phyloP scores from a whole-genome alignment of 805 yeast species.

The Candida awuae region DNA sequence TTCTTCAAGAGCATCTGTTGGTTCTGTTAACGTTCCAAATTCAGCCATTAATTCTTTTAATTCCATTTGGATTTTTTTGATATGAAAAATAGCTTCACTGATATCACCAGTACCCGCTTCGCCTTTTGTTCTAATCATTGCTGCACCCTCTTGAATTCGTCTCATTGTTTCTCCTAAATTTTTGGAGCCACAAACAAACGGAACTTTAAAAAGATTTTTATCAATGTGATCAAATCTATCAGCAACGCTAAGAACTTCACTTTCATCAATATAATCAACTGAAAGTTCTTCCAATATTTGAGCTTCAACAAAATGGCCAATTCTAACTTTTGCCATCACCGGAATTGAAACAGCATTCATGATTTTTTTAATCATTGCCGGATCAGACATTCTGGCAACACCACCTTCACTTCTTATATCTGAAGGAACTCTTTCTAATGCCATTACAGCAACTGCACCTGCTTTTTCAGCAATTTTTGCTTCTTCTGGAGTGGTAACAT shows the following conservation, averaged over 20 bases:
- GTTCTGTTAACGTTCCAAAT: conserved; percentile 21
- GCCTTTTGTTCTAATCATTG: conserved; percentile 81
- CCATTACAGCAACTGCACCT: conserved; percentile 89
- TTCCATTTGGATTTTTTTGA: conserved; percentile 50
- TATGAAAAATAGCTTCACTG: conserved; percentile 73
- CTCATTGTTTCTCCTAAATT: conserved; percentile 77
- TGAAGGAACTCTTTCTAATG: conserved; percentile 76
- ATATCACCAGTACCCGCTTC: conserved; percentile 89
- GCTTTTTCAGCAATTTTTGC: conserved; percentile 74
- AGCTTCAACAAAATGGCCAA: conserved; percentile 79
- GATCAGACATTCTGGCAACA: conserved; percentile 83
- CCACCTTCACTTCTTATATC: conserved; percentile 77
- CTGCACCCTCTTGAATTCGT: conserved; percentile 75
- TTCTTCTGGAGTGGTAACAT: conserved; percentile 72
- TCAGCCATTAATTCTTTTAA: conserved; percentile 37
- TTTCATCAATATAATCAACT: conserved; percentile 76
- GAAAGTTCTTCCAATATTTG: conserved; percentile 64
- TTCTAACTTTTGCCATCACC: conserved; percentile 82
- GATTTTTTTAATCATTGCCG: conserved; percentile 66
- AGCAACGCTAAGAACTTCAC: conserved; percentile 79
- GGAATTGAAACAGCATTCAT: conserved; percentile 65
- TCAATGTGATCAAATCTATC: conserved; percentile 59
- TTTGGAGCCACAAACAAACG: conserved; percentile 80
- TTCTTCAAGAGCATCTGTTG: conserved; percentile 37
- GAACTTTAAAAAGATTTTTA: conserved; percentile 54